Evolutionary conservation across 2,329 filamentous ascomycete genomes (phyloP).

Genomic region (Ascochyta pisi): DNA sequence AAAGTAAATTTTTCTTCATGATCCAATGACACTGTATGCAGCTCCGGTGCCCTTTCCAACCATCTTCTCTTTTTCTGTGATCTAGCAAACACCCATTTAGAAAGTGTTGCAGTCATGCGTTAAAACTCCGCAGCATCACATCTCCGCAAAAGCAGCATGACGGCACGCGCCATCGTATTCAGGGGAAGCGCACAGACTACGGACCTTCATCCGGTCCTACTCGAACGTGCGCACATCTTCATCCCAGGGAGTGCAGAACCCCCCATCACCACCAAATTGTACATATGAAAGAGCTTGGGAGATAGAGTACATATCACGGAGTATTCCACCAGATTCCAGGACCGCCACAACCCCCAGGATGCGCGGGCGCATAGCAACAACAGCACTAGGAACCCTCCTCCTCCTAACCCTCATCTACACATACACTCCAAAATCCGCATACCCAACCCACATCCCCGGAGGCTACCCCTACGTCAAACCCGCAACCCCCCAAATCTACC

Average conservation of each 20-base stretch:
- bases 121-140: too few species aligned
- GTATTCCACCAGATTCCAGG: not conserved
- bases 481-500: not conserved
- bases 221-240: not conserved
- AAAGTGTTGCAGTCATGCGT: too few species aligned
- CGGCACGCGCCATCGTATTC: not conserved
- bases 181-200: slow-evolving; percentile 18
- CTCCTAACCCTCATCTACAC: not conserved
- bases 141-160: not conserved
- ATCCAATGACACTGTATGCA: too few species aligned
- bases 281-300: not conserved
- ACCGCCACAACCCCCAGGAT: not conserved
- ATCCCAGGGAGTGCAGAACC: not conserved
- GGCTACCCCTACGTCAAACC: slow-evolving; percentile 19
- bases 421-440: not conserved
- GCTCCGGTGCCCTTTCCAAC: too few species aligned
- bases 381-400: not conserved
- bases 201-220: slow-evolving; percentile 7
- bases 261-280: not conserved
- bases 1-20: too few species aligned
- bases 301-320: not conserved
- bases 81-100: too few species aligned
- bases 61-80: too few species aligned
- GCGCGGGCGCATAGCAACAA: not conserved
- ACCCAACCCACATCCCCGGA: slow-evolving; percentile 4